Percentiles rank a stretch among this genome's conserved stretches.
Conservation (phyloP, 345 rosid species). For the Rhodomyrtus tomentosa region DNA sequence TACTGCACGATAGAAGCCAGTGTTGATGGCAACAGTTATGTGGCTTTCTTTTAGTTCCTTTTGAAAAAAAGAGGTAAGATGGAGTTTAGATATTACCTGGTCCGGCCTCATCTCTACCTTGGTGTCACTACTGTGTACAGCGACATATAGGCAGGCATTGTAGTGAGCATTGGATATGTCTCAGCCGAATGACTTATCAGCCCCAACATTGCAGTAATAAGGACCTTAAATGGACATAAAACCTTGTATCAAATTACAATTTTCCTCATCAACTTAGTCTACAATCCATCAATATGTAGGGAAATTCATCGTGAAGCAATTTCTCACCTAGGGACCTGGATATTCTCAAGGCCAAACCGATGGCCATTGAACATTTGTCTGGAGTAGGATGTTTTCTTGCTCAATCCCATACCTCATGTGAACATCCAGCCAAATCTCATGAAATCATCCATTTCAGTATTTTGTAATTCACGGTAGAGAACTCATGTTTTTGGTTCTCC, state of each 20-base stretch:
- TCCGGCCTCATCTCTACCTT: slow-evolving; percentile 99
- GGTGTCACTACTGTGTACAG: slow-evolving; percentile 76
- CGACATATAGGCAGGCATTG: slow-evolving; percentile 90
- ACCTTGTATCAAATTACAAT: not conserved
- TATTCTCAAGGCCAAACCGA: slow-evolving; percentile 97
- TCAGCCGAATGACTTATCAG: slow-evolving; percentile 80
- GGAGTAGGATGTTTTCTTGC: slow-evolving; percentile 93
- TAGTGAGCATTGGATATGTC: slow-evolving; percentile 94
- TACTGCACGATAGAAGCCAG: slow-evolving; percentile 35
- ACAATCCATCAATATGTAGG: not conserved
- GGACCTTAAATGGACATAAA: slow-evolving; percentile 52
- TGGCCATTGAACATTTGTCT: slow-evolving; percentile 73
- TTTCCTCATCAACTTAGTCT: not conserved
- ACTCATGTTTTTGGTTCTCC: not conserved
- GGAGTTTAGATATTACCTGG: slow-evolving; percentile 32
- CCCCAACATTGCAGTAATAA: slow-evolving; percentile 83
- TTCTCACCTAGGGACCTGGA: slow-evolving; percentile 85
- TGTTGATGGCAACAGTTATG: not conserved
- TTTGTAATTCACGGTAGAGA: no score
- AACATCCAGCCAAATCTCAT: not conserved
- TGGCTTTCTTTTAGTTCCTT: not conserved
- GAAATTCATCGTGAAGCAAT: not conserved
- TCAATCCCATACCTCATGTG: slow-evolving; percentile 62
- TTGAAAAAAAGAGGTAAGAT: not conserved
- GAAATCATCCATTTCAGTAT: not conserved